Evolutionary conservation across 108 stramenopile genomes (phyloP), one percentile per base, ranked within the genome.

Genomic region (Mayamaea pseudoterrestris): DNA sequence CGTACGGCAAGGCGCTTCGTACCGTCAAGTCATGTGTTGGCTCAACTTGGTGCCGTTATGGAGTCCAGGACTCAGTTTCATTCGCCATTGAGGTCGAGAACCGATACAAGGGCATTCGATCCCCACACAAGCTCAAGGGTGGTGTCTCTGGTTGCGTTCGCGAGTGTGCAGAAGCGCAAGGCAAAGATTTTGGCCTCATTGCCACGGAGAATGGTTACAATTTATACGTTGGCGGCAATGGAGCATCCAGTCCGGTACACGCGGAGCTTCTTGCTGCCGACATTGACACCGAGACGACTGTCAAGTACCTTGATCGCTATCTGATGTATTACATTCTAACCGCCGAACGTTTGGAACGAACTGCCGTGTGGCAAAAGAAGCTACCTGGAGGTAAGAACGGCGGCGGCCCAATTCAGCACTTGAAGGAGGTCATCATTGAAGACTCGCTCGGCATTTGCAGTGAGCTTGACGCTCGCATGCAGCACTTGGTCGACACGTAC

Each of bases 11-110:
- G 66, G 84, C 90, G 4, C 77, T 94, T 27, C 68, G 93, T 35
- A 94, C 90, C 14, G 88, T 94, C 63, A 94, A 94, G 61, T 87
- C 84, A 34, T 94, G 93, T 51, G 93, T 94, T 4, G 93, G 93
- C 24, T 87, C 84, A 0, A 91, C 90, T 2, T 94, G 93, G 93
- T 94, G 93, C 76, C 74, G 93, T 11, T 94, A 80, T 55, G 93
- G 93, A 39, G 83, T 94, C 27, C 87, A 87, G 59, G 89, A 94
- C 49, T 74, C 84, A 17, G 90, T 94, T 13, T 71, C 79, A 36
- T 91, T 94, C 61, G 93, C 93, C 20, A 50, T 94, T 30, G 53
- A 73, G 17, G 71, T 94, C 9, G 93, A 94, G 55, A 89, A 94
- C 58, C 81, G 93, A 18, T 94, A 94, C 80, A 91, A 91, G 67